phyloP scores from a whole-genome alignment of 2,329 filamentous ascomycete genomes.

The Pseudogymnoascus sp. region DNA sequence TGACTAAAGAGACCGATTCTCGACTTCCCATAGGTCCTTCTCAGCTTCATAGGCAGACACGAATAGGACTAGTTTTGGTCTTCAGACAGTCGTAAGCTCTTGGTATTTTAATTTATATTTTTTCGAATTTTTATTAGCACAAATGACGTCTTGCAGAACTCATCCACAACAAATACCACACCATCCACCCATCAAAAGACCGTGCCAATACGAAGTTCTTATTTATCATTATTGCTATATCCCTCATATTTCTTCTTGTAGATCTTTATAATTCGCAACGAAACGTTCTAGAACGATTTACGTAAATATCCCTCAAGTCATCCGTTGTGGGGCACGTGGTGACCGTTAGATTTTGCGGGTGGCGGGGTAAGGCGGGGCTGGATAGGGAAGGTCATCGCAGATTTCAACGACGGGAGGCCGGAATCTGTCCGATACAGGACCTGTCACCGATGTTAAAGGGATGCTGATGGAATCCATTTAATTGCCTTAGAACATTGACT shows the following conservation, averaged over 20 bases:
- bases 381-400: conserved; percentile 2
- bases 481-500: neutral
- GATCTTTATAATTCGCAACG: neutral
- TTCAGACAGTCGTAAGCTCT: neutral
- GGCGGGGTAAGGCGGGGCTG: conserved; percentile 5
- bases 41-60: neutral
- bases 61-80: neutral
- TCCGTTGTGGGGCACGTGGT: neutral
- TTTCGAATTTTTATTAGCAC: neutral
- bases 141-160: neutral
- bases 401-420: conserved; percentile 1
- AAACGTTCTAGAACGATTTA: neutral
- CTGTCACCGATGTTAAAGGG: neutral
- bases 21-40: neutral
- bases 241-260: neutral
- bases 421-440: neutral
- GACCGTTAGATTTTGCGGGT: neutral
- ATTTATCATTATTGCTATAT: neutral
- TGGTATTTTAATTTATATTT: neutral
- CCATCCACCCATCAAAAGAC: neutral
- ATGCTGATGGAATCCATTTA: neutral
- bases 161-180: neutral
- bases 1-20: neutral
- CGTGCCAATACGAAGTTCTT: neutral
- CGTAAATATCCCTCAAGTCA: conserved; percentile 8